Percentiles rank a stretch among this genome's conserved stretches.
Evolutionary conservation across 345 rosid species (phyloP).

Genomic region (Psidium guajava): DNA sequence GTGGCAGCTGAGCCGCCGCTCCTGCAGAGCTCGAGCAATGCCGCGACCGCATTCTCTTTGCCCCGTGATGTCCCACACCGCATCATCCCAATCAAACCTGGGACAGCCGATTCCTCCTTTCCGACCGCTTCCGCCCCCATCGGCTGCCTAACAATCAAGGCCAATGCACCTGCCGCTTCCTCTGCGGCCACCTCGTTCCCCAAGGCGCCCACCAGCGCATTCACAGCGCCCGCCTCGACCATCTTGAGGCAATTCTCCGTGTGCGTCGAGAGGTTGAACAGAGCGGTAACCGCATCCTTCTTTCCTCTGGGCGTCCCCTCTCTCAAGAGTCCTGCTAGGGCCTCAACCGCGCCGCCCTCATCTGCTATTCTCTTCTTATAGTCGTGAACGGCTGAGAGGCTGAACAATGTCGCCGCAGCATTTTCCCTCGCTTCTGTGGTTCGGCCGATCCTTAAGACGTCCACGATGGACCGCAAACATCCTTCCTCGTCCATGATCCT

Average conservation of each 20-base stretch:
- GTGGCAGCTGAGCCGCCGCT: slow-evolving; percentile 66
- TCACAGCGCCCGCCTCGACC: slow-evolving; percentile 72
- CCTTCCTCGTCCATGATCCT: slow-evolving; percentile 71
- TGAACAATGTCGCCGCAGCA: slow-evolving; percentile 89
- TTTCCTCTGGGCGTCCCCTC: slow-evolving; percentile 76
- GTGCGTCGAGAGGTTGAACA: slow-evolving; percentile 81
- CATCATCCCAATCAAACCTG: slow-evolving; percentile 74
- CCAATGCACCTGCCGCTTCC: slow-evolving; percentile 90
- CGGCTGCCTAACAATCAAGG: slow-evolving; percentile 72
- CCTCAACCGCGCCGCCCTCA: slow-evolving; percentile 59
- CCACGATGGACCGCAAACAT: slow-evolving; percentile 63
- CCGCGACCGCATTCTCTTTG: slow-evolving; percentile 91
- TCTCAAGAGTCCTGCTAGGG: slow-evolving; percentile 57
- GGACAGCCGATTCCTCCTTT: slow-evolving; percentile 56
- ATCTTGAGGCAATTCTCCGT: slow-evolving; percentile 63
- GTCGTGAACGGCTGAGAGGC: slow-evolving; percentile 83
- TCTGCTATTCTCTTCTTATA: slow-evolving; percentile 80
- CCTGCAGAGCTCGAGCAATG: slow-evolving; percentile 82
- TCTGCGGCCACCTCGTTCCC: slow-evolving; percentile 71
- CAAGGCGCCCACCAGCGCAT: slow-evolving; percentile 63
- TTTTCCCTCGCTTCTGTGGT: slow-evolving; percentile 85
- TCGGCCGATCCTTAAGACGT: slow-evolving; percentile 57
- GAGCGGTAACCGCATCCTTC: slow-evolving; percentile 92
- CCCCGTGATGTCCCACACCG: slow-evolving; percentile 86
- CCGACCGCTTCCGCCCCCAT: slow-evolving; percentile 71